Conservation (phyloP, 2,329 filamentous ascomycete species). For the Pleomassaria siparia region DNA sequence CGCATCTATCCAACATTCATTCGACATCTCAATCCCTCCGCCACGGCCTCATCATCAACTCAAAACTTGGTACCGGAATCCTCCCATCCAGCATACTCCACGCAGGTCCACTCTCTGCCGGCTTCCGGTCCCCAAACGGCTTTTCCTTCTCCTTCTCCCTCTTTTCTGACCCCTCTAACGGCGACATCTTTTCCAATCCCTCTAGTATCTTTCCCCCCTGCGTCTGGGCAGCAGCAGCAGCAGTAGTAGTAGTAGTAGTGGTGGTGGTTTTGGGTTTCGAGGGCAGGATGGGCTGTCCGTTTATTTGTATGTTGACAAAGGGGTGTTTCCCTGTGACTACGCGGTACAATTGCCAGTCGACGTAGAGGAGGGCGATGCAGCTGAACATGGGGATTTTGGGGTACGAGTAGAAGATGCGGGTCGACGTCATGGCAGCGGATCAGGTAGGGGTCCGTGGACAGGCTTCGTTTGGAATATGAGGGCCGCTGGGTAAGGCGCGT, state of each 20-base stretch:
- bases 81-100: constrained; percentile 33
- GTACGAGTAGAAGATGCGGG: background rate
- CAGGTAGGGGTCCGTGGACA: constrained; percentile 4
- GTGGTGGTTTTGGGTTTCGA: background rate
- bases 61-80: constrained; percentile 30
- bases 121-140: background rate
- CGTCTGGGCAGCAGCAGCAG: no score
- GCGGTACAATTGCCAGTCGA: constrained; percentile 29
- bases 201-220: constrained; percentile 7
- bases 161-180: background rate
- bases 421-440: constrained; percentile 3
- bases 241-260: no score
- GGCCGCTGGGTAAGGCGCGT: background rate
- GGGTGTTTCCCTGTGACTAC: constrained; percentile 33
- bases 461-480: background rate
- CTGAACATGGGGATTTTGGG: background rate
- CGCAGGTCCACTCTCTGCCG: constrained; percentile 6
- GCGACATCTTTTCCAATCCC: background rate
- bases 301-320: constrained; percentile 23
- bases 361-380: constrained; percentile 16
- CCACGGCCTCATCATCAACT: constrained; percentile 16
- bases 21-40: background rate
- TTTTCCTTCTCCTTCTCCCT: background rate
- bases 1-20: no score
- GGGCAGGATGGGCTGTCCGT: background rate